Conservation (phyloP, 495 filamentous ascomycete genomes). For the Usnea hakonensis region DNA sequence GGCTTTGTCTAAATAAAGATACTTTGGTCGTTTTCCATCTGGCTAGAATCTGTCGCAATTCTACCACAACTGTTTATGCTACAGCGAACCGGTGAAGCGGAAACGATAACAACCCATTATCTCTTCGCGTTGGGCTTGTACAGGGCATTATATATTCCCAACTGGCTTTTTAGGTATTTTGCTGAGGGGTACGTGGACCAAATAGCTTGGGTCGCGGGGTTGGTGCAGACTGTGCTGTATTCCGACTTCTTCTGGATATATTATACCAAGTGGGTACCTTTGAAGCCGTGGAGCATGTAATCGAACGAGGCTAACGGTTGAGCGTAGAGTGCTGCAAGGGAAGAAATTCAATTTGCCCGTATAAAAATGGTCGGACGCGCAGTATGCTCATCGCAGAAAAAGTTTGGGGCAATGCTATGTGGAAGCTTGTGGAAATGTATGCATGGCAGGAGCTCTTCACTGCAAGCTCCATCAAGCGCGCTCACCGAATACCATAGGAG, state of each 20-base stretch:
- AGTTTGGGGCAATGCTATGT: background rate
- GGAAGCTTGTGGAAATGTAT: background rate
- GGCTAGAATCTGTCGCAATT: conserved; percentile 94
- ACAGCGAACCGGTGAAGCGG: conserved; percentile 92
- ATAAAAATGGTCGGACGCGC: conserved; percentile 33
- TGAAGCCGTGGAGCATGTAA: conserved; percentile 13
- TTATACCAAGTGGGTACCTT: conserved; percentile 69
- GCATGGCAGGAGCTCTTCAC: background rate
- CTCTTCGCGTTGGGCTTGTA: conserved; percentile 92
- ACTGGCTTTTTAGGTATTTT: conserved; percentile 90
- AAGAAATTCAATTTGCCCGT: conserved; percentile 84
- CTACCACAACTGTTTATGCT: conserved; percentile 97
- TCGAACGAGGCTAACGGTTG: conserved; percentile 19
- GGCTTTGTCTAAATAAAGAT: conserved; percentile 45
- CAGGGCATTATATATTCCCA: conserved; percentile 91
- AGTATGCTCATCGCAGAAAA: background rate
- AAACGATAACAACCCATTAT: conserved; percentile 97
- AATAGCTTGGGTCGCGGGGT: conserved; percentile 76
- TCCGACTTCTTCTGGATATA: conserved; percentile 99
- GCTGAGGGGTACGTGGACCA: conserved; percentile 67
- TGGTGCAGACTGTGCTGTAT: conserved; percentile 90
- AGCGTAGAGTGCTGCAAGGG: conserved; percentile 63
- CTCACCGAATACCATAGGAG: background rate
- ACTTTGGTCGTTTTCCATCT: conserved; percentile 93
- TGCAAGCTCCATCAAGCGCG: background rate